Percentiles rank a stretch among this genome's conserved stretches.
These are phyloP conservation scores for Polytrichum commune DNA, from an alignment of 225 moss, liverwort and hornwort species.

Conservation along the genomic window DNA sequence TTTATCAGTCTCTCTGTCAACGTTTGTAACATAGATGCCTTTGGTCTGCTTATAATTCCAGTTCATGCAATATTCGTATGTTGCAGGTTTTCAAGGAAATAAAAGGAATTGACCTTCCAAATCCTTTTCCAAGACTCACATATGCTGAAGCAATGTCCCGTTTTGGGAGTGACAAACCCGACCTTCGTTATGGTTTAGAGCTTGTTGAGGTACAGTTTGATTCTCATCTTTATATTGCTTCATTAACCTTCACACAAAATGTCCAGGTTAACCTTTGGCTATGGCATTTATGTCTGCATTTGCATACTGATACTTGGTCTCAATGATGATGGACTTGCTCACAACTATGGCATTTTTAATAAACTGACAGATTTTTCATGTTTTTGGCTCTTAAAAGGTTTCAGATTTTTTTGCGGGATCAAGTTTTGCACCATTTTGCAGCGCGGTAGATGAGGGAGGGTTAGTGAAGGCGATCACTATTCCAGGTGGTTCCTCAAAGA, in stretches of 20 bases:
- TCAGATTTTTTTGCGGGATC: slow-evolving; percentile 63
- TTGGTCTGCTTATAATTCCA: too few relatives aligned
- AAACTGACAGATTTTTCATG: too few relatives aligned
- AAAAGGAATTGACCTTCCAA: slow-evolving; percentile 66
- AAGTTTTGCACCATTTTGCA: slow-evolving; percentile 78
- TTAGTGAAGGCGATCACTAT: slow-evolving; percentile 82
- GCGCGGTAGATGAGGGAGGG: slow-evolving; percentile 60
- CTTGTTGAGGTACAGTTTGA: slow-evolving; percentile 62
- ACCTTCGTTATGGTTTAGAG: slow-evolving; percentile 83
- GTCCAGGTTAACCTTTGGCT: too few relatives aligned
- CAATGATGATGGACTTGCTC: too few relatives aligned
- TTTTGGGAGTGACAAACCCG: slow-evolving; percentile 94
- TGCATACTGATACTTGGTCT: too few relatives aligned
- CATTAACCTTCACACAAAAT: too few relatives aligned
- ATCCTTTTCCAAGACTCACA: slow-evolving; percentile 79
- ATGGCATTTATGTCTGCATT: too few relatives aligned
- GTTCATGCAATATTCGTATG: not conserved
- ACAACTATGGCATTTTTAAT: too few relatives aligned
- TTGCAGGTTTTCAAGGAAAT: slow-evolving; percentile 76
- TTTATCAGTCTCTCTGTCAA: too few relatives aligned
- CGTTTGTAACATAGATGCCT: too few relatives aligned
- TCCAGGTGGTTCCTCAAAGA: slow-evolving; percentile 63
- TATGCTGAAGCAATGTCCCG: slow-evolving; percentile 91
- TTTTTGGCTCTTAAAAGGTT: slow-evolving; percentile 43
- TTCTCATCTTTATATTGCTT: not conserved